Evolutionary conservation across 345 rosid species (phyloP).

Genomic region (Salix caprea): DNA sequence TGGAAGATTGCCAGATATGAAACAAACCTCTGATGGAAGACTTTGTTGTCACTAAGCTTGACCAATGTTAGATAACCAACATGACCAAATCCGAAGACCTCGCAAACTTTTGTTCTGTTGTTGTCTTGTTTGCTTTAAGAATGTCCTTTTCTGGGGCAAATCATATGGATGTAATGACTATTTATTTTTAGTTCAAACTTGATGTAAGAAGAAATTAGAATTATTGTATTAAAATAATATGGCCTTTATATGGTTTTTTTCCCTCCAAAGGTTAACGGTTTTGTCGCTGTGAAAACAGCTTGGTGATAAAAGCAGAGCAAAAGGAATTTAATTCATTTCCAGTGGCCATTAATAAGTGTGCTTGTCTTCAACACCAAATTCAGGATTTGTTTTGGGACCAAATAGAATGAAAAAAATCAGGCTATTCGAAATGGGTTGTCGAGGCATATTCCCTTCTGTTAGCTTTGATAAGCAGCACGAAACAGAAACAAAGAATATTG

Average conservation of each 20-base stretch:
- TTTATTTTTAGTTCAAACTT: not conserved
- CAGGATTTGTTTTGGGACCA: not conserved
- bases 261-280: conserved; percentile 34
- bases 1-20: not conserved
- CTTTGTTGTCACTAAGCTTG: not conserved
- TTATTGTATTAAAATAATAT: not conserved
- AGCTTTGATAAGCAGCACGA: not conserved
- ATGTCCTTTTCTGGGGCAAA: not conserved
- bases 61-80: not conserved
- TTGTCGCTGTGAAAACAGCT: not conserved
- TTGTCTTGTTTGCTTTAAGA: conserved; percentile 8
- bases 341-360: not conserved
- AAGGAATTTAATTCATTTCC: not conserved
- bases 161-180: not conserved
- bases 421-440: too few species aligned
- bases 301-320: not conserved
- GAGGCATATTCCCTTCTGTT: not conserved
- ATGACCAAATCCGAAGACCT: not conserved
- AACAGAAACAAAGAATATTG: not conserved
- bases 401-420: not conserved
- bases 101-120: not conserved
- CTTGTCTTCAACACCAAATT: not conserved
- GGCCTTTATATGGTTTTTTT: conserved; percentile 3
- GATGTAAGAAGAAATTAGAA: not conserved
- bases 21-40: conserved; percentile 5